These are phyloP conservation scores for Ceratobasidium papillatum DNA, from an alignment of 1,284 basidiomycete species.

Conservation along the genomic window DNA sequence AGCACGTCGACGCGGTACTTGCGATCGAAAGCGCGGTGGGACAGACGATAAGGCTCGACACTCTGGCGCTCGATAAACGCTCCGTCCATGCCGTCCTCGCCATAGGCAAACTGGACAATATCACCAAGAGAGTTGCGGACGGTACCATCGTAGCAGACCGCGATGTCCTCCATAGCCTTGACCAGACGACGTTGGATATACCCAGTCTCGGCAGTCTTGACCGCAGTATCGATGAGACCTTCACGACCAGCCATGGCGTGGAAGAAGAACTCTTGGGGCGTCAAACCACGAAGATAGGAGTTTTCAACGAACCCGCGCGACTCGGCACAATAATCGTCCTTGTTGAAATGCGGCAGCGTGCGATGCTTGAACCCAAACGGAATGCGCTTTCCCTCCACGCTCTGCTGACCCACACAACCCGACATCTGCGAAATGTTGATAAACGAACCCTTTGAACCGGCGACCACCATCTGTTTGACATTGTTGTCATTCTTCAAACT, in stretches of 20 bases:
- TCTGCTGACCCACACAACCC: constrained; percentile 98
- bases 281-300: constrained; percentile 97
- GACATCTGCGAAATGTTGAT: constrained; percentile 99
- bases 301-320: constrained; percentile 99
- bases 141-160: constrained; percentile 97
- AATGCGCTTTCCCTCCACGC: constrained; percentile 97
- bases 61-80: constrained; percentile 96
- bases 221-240: constrained; percentile 98
- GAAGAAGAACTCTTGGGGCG: constrained; percentile 99
- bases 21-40: constrained; percentile 85
- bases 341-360: constrained; percentile 95
- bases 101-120: constrained; percentile 96
- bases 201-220: constrained; percentile 99
- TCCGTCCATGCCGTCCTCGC: constrained; percentile 99
- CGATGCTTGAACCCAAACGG: constrained; percentile 98
- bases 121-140: constrained; percentile 97
- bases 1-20: constrained; percentile 94
- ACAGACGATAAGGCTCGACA: constrained; percentile 88
- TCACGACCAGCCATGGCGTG: constrained; percentile 99
- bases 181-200: constrained; percentile 99
- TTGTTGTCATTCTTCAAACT: constrained; percentile 99
- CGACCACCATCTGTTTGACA: constrained; percentile 99
- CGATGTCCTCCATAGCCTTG: constrained; percentile 97
- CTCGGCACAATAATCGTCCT: constrained; percentile 99
- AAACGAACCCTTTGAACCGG: constrained; percentile 97